Conservation (phyloP, 2,329 filamentous ascomycete genomes). For the Endoconidiophora polonica region DNA sequence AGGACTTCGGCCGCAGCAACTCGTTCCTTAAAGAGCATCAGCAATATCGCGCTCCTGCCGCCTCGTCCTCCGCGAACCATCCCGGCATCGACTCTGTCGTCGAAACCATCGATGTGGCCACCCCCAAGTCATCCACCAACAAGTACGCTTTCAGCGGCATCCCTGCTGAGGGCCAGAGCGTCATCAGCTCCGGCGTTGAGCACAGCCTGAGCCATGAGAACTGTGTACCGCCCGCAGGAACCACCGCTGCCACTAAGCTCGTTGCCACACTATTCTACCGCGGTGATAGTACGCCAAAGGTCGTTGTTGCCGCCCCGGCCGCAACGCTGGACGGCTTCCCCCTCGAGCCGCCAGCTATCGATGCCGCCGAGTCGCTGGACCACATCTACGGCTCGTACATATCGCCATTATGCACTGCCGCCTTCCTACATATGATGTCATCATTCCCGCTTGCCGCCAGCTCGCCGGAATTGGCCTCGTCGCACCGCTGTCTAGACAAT, state of each 20-base stretch:
- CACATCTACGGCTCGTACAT: constrained; percentile 50
- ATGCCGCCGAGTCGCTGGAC: constrained; percentile 40
- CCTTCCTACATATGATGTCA: constrained; percentile 50
- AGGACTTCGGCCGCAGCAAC: constrained; percentile 36
- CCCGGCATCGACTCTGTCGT: constrained; percentile 50
- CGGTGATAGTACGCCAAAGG: constrained; percentile 16
- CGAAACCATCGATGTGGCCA: constrained; percentile 31
- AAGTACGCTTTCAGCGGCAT: constrained; percentile 37
- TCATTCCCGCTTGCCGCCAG: constrained; percentile 39
- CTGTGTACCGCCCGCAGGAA: constrained; percentile 36
- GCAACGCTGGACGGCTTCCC: constrained; percentile 41
- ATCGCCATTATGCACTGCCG: constrained; percentile 47
- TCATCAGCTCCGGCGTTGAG: constrained; percentile 43
- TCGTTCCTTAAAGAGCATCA: constrained; percentile 48
- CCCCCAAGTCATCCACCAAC: constrained; percentile 20
- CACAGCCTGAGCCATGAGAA: constrained; percentile 48
- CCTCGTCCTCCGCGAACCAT: constrained; percentile 37
- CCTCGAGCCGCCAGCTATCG: constrained; percentile 38
- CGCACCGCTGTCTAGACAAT: constrained; percentile 48
- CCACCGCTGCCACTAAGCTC: constrained; percentile 30
- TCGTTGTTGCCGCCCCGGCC: constrained; percentile 36
- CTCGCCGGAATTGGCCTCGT: constrained; percentile 37
- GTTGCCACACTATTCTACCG: constrained; percentile 51
- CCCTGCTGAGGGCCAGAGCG: constrained; percentile 41
- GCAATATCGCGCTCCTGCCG: constrained; percentile 41